Conservation (phyloP, 352 stramenopile species). For the Pythium utonaiense region DNA sequence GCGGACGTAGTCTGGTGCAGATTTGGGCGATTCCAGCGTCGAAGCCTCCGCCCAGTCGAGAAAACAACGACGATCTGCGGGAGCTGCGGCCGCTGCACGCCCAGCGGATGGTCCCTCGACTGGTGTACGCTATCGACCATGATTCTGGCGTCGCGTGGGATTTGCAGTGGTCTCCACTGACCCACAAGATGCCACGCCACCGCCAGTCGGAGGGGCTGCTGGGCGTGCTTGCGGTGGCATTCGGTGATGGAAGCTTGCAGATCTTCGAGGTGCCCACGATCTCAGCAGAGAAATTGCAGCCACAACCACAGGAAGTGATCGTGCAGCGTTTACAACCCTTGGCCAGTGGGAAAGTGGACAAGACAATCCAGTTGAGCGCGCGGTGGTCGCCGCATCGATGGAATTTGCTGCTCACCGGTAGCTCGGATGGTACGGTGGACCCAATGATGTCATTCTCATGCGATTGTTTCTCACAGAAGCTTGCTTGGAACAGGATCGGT, state of each 20-base stretch:
- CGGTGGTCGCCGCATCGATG: slow-evolving; percentile 72
- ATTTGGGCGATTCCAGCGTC: slow-evolving; percentile 69
- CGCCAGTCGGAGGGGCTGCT: slow-evolving; percentile 30
- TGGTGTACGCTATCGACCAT: slow-evolving; percentile 80
- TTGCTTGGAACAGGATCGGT: slow-evolving; percentile 51
- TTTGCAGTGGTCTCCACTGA: slow-evolving; percentile 70
- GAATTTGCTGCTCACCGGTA: slow-evolving; percentile 74
- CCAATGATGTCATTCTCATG: too few relatives aligned
- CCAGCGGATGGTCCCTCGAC: slow-evolving; percentile 29
- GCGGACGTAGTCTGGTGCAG: slow-evolving; percentile 56
- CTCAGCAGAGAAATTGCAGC: slow-evolving; percentile 31
- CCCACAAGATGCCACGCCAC: slow-evolving; percentile 36
- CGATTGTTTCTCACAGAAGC: too few relatives aligned
- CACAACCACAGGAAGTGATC: slow-evolving; percentile 14
- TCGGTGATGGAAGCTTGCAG: slow-evolving; percentile 70
- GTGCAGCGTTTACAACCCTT: slow-evolving; percentile 53
- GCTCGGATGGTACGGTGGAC: slow-evolving; percentile 74
- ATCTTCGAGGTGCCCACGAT: slow-evolving; percentile 65
- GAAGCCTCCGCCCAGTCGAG: slow-evolving; percentile 6
- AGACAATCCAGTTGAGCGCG: slow-evolving; percentile 61
- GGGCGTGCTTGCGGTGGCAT: slow-evolving; percentile 63
- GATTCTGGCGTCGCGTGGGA: slow-evolving; percentile 74
- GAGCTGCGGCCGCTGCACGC: not conserved
- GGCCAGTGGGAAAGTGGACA: slow-evolving; percentile 34
- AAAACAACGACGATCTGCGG: not conserved